These are phyloP conservation scores for Crucibulum laeve DNA, from an alignment of 768 basidiomycete species.

Conservation along the genomic window DNA sequence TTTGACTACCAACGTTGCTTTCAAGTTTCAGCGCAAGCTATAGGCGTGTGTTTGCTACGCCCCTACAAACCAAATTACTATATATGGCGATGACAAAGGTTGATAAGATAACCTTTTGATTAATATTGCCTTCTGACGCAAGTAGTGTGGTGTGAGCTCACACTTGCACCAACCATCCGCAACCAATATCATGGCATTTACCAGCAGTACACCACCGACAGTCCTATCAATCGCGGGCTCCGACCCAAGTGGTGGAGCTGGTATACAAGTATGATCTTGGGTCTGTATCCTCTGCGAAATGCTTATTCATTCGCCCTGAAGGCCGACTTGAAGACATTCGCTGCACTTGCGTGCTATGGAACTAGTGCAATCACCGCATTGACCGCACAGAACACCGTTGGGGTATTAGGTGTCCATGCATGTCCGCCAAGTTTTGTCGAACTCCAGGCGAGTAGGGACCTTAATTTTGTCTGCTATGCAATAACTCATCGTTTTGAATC, in stretches of 20 bases:
- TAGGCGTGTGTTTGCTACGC: no score
- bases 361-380: constrained; percentile 80
- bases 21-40: no score
- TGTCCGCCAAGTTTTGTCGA: constrained; percentile 66
- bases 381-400: constrained; percentile 86
- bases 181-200: no score
- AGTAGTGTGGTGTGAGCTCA: no score
- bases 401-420: constrained; percentile 72
- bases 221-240: constrained; percentile 77
- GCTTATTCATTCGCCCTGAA: constrained; percentile 18
- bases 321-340: constrained; percentile 87
- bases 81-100: no score
- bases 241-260: constrained; percentile 84
- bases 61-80: no score
- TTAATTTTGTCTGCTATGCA: no score
- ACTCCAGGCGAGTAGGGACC: constrained; percentile 64
- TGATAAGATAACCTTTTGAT: no score
- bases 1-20: no score
- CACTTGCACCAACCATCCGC: no score
- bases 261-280: constrained; percentile 63
- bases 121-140: no score
- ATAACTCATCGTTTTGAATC: constrained; percentile 7
- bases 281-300: neutral
- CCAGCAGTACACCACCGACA: constrained; percentile 8
- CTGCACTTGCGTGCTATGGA: constrained; percentile 75